phyloP scores from a whole-genome alignment of 805 yeast genomes.

The Candida mattraensis region DNA sequence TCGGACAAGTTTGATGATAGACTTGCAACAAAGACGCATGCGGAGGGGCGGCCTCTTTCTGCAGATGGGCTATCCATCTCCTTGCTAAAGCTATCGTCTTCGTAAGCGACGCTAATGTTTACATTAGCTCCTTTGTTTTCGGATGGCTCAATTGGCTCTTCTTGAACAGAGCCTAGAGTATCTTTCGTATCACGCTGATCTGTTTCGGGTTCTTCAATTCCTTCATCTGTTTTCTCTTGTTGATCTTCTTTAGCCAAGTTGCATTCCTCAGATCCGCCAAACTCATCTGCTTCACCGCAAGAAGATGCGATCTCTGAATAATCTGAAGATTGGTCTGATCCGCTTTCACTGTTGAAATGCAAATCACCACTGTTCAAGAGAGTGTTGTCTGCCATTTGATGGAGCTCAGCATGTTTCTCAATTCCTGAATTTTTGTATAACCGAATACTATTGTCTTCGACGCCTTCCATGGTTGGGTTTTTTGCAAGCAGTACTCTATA shows the following conservation, averaged over 20 bases:
- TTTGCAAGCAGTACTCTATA: neutral
- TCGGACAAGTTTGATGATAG: slow-evolving; percentile 65
- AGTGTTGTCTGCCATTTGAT: slow-evolving; percentile 14
- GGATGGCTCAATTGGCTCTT: neutral
- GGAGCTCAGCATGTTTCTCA: slow-evolving; percentile 18
- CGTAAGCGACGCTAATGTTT: slow-evolving; percentile 13
- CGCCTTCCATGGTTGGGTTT: slow-evolving; percentile 14
- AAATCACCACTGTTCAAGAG: slow-evolving; percentile 14
- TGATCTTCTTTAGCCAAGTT: neutral
- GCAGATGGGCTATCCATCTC: slow-evolving; percentile 17
- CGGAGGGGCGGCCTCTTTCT: slow-evolving; percentile 68
- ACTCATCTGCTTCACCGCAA: slow-evolving; percentile 14
- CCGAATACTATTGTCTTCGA: slow-evolving; percentile 21
- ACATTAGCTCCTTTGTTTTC: slow-evolving; percentile 5
- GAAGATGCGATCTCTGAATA: slow-evolving; percentile 20
- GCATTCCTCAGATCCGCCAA: neutral
- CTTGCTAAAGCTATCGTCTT: slow-evolving; percentile 21
- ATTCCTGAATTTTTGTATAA: slow-evolving; percentile 14
- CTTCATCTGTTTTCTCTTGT: slow-evolving; percentile 2
- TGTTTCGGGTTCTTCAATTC: neutral
- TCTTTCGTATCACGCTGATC: neutral
- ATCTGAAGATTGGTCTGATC: slow-evolving; percentile 21
- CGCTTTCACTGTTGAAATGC: slow-evolving; percentile 16
- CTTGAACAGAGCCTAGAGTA: neutral
- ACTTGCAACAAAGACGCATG: slow-evolving; percentile 90